Base-by-base conservation (phyloP, 495 filamentous ascomycete genomes). In the Neurospora discreta region DNA sequence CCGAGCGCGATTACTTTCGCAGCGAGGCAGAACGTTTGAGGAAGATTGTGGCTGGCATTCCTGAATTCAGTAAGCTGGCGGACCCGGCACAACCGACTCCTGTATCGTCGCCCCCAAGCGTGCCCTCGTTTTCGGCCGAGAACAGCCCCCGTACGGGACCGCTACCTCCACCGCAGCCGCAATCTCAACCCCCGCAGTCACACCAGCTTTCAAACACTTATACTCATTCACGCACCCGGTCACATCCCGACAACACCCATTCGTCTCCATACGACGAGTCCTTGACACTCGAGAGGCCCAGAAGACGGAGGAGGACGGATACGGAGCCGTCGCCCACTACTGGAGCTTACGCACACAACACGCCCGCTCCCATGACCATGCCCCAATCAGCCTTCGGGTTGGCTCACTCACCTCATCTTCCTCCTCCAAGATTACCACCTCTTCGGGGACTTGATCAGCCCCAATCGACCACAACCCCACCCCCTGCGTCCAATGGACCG, bases 21-120 rank as follows among this genome's bases (percentile, higher is more conserved):
- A 77, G 75, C 68, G 90, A 92, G 71, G 82, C 90, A 43, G 87
- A 92, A 74, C 89, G 89, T 68, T 88, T 90, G 75, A 86, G 90
- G n/a, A 89, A 92, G 20, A 80, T 89, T 15, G 80, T 89, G 11
- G 78, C 81, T 70, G 84, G 86, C 73, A 86, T 87, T 10, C 83
- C 87, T 1, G 83, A 85, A 20, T 82, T 84, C 70, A 82, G 81
- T 70, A 82, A 87, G 23, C 78, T 83, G 41, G 84, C 82, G 7
- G 83, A 84, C 39, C 81, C 83, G 60, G 83, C 79, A 3, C 84
- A 85, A 40, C 81, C 83, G 36, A 87, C 84, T 72, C 86, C 85
- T 36, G 70, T 74, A 0, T 70, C 73, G 38, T 79, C 77, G 40
- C 79, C 77, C 6, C 73, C 78, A 65, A 79, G 76, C 69, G 77